These are phyloP conservation scores for Cafeteria roenbergensis DNA, from an alignment of 108 stramenopile species.

Conservation along the genomic window DNA sequence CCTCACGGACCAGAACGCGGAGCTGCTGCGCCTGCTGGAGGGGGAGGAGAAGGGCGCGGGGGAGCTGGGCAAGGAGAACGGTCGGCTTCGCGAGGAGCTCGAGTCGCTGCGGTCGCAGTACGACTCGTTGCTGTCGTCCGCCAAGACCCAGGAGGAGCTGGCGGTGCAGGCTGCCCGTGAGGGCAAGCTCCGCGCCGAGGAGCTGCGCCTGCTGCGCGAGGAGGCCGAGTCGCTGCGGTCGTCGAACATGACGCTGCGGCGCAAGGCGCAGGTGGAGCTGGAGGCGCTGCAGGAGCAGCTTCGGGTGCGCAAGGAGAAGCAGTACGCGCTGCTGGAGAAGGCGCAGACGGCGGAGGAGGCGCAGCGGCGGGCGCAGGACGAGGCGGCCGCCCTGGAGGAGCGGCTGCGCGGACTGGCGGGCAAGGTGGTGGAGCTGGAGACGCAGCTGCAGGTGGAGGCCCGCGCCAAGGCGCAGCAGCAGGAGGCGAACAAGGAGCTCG, in stretches of 20 bases:
- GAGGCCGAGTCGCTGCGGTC: constrained; percentile 59
- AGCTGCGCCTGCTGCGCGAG: constrained; percentile 57
- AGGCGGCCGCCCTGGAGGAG: constrained; percentile 56
- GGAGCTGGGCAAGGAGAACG: constrained; percentile 34
- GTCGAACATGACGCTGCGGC: constrained; percentile 50
- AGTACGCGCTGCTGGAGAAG: constrained; percentile 67
- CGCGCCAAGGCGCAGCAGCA: constrained; percentile 47
- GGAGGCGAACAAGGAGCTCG: constrained; percentile 49
- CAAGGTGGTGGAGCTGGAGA: constrained; percentile 55
- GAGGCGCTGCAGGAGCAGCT: constrained; percentile 69
- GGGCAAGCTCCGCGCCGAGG: constrained; percentile 62
- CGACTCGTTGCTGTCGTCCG: constrained; percentile 47
- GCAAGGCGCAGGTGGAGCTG: constrained; percentile 65
- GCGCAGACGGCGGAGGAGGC: constrained; percentile 64
- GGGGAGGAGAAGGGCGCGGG: constrained; percentile 56
- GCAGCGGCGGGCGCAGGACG: constrained; percentile 61
- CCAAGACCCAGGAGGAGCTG: constrained; percentile 55
- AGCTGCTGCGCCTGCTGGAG: constrained; percentile 64
- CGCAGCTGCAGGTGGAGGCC: constrained; percentile 59
- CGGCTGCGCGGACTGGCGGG: constrained; percentile 48
- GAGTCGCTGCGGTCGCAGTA: constrained; percentile 42
- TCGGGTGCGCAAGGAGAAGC: constrained; percentile 68
- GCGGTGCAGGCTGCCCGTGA: constrained; percentile 46
- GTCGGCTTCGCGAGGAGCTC: constrained; percentile 29
- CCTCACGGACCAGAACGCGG: constrained; percentile 63